Base-by-base conservation (phyloP, 768 basidiomycete genomes). In the Pholiota conissans region DNA sequence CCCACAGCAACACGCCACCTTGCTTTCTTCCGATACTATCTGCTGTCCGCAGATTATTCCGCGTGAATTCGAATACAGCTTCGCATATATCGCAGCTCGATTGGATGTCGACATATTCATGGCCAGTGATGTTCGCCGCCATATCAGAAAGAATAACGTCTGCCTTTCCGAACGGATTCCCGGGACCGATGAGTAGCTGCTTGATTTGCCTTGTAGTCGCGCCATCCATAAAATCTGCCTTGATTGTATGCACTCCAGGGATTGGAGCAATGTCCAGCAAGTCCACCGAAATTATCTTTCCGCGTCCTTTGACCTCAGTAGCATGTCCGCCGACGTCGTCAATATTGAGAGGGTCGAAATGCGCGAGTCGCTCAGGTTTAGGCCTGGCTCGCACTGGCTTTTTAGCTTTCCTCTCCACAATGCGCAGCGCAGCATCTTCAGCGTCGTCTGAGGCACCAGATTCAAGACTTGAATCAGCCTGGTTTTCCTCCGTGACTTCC, bases 71-170 rank as follows among this genome's bases (percentile, higher is more conserved):
- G 57, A 89, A 83, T 0, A 91, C 94, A 3, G 89, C 84, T 34
- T 80, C 71, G 67, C 87, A 91, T 20, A 98, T 87, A 34, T 87
- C 80, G 29, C 95, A 77, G 56, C 87, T 87, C 9, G 79, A 69
- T 64, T 87, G 80, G 1, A 82, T 80, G 71, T 98, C 95, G 49
- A 79, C 78, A 0, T 73, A 70, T 16, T 78, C 69, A 58, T 89
- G 86, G 5, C 96, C 95, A 2, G 88, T 83, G 58, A 85, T 77
- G 69, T 95, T 94, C 18, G 86, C 85, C 16, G 94, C 91, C 89
- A 98, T 95, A 67, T 97, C 95, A 7, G 89, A 92, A 3, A 97
- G 77, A 24, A 97, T 82, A 16, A 95, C 75, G 68, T 98, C 93
- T 6, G 85, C 89, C 70, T 80, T 82, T 16, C 71, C 72, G 2